Conservation (phyloP, 148 eudicot species). For the Simmondsia chinensis region DNA sequence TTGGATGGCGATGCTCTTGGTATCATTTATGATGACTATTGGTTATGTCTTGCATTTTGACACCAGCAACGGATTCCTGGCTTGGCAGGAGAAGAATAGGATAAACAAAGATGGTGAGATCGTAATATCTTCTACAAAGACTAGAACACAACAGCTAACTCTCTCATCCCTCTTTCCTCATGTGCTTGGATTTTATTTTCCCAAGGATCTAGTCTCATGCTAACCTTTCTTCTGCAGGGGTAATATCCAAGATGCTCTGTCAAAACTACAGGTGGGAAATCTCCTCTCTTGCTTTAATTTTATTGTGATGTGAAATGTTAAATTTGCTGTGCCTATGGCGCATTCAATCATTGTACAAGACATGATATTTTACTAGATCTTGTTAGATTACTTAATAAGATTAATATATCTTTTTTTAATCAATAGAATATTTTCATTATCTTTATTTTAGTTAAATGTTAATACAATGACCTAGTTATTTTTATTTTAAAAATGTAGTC, state of each 20-base stretch:
- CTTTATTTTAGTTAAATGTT: no score
- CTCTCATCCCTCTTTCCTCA: constrained; percentile 5
- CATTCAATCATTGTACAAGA: no score
- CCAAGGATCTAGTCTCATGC: constrained; percentile 6
- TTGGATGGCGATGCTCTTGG: no score
- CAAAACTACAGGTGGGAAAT: constrained; percentile 61
- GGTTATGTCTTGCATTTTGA: neutral
- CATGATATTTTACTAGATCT: no score
- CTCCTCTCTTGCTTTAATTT: neutral
- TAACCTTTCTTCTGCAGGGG: constrained; percentile 36
- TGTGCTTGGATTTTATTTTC: constrained; percentile 1
- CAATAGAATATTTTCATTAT: no score
- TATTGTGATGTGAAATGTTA: neutral
- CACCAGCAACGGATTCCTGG: neutral
- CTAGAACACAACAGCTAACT: constrained; percentile 69
- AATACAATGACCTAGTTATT: no score
- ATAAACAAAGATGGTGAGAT: constrained; percentile 87
- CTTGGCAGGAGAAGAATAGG: constrained; percentile 75
- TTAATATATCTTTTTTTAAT: no score
- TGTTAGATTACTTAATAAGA: no score
- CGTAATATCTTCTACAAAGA: constrained; percentile 74
- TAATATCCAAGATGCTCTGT: constrained; percentile 65
- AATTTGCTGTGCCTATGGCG: no score
- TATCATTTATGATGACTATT: neutral
- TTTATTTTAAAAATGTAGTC: no score